These are phyloP conservation scores for Dipsacomyces acuminosporus DNA, from an alignment of 371 early-diverging fungal genomes.

Conservation along the genomic window DNA sequence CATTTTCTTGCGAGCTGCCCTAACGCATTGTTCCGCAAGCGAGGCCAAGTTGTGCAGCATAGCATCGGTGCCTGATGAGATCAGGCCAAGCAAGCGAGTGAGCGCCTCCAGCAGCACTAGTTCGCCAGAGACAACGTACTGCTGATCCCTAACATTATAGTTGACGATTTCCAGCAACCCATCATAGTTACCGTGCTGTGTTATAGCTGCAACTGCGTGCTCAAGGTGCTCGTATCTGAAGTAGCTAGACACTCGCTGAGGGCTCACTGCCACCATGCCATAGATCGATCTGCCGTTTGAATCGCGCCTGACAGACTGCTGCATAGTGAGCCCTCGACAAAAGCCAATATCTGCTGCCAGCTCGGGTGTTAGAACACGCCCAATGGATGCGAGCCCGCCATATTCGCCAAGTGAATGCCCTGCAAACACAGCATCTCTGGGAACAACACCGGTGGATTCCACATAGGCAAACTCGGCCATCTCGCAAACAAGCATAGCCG, in stretches of 20 bases:
- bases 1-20: constrained; percentile 50
- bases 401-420: constrained; percentile 95
- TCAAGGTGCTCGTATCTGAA: constrained; percentile 72
- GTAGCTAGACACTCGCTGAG: constrained; percentile 74
- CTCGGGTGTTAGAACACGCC: constrained; percentile 78
- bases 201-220: constrained; percentile 75
- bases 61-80: constrained; percentile 51
- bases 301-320: constrained; percentile 85
- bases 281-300: constrained; percentile 77
- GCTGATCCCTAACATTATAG: constrained; percentile 92
- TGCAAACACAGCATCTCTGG: constrained; percentile 77
- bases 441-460: constrained; percentile 79
- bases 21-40: constrained; percentile 61
- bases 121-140: constrained; percentile 89
- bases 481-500: constrained; percentile 84
- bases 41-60: constrained; percentile 72
- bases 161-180: constrained; percentile 88
- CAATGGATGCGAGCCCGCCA: constrained; percentile 84
- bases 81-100: constrained; percentile 73
- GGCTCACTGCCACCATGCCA: constrained; percentile 92
- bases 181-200: constrained; percentile 51
- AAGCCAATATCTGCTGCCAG: constrained; percentile 85
- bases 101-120: constrained; percentile 72
- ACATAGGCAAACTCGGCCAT: constrained; percentile 87
- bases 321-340: constrained; percentile 97